These are phyloP conservation scores for Populus alba DNA, from an alignment of 345 rosid genomes.

Conservation along the genomic window DNA sequence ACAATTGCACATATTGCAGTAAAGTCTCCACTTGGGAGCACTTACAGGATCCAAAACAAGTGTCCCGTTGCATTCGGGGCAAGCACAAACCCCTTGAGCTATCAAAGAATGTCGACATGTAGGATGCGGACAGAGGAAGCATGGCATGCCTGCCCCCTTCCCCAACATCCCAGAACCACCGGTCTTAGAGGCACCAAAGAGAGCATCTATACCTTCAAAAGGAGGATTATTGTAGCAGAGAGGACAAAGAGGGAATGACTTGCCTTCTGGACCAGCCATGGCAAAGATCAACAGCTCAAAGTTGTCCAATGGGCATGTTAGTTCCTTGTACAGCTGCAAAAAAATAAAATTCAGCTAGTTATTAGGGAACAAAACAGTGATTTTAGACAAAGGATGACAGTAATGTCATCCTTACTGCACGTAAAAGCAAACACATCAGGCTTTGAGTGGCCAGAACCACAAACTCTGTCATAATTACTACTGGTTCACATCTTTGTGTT, in stretches of 20 bases:
- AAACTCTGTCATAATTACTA: too few species aligned
- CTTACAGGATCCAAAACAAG: slow-evolving; percentile 82
- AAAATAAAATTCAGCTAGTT: neutral
- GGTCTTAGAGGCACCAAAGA: slow-evolving; percentile 48
- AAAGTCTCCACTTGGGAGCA: slow-evolving; percentile 91
- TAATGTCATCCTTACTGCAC: neutral
- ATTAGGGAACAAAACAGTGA: neutral
- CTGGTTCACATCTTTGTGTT: neutral
- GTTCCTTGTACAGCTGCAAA: slow-evolving; percentile 86
- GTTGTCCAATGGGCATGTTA: slow-evolving; percentile 86
- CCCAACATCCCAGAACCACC: slow-evolving; percentile 45
- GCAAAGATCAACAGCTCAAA: slow-evolving; percentile 89
- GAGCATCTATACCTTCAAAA: slow-evolving; percentile 72
- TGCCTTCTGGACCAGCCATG: slow-evolving; percentile 89
- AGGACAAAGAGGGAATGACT: slow-evolving; percentile 91
- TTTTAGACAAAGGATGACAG: neutral
- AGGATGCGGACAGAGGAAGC: slow-evolving; percentile 90
- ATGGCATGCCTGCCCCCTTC: slow-evolving; percentile 91
- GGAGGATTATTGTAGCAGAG: slow-evolving; percentile 93
- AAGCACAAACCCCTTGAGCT: slow-evolving; percentile 92
- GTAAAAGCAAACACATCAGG: too few species aligned
- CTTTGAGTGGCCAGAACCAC: too few species aligned
- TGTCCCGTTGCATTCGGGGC: slow-evolving; percentile 91
- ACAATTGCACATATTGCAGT: slow-evolving; percentile 93
- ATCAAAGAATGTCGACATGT: slow-evolving; percentile 78